Conservation (phyloP, 179 eudicot genomes). For the Silene noctiflora region DNA sequence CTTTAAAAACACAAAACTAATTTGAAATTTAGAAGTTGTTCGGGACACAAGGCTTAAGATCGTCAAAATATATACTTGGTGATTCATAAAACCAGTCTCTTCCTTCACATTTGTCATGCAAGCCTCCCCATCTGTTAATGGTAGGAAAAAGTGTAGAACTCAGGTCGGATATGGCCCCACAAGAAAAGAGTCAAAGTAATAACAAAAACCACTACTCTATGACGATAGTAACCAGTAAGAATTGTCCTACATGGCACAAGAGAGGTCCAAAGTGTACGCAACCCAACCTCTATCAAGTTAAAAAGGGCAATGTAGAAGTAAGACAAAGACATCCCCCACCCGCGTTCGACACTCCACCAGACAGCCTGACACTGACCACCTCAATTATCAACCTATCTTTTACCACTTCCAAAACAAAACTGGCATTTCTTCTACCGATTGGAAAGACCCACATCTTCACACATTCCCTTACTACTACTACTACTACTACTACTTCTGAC, state of each 20-base stretch:
- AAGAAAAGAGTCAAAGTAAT: background rate
- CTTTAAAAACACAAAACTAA: background rate
- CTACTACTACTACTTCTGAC: background rate
- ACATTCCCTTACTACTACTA: background rate
- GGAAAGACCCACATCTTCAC: background rate
- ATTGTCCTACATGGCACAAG: background rate
- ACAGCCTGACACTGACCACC: too few relatives aligned
- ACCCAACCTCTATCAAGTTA: background rate
- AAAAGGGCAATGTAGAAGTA: background rate
- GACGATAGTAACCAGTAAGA: background rate
- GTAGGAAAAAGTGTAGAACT: background rate
- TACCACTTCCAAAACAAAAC: too few relatives aligned
- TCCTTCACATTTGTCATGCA: background rate
- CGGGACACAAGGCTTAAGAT: background rate
- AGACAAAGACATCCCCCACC: background rate
- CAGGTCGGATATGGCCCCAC: background rate
- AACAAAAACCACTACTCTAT: background rate
- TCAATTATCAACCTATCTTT: too few relatives aligned
- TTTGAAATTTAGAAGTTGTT: background rate
- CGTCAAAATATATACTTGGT: background rate
- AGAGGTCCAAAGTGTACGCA: background rate
- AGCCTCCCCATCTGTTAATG: background rate
- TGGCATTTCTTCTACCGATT: background rate
- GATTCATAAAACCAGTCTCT: background rate
- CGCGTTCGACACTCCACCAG: background rate